phyloP scores from a whole-genome alignment of 78 protist species.

The Neovahlkampfia damariscottae region DNA sequence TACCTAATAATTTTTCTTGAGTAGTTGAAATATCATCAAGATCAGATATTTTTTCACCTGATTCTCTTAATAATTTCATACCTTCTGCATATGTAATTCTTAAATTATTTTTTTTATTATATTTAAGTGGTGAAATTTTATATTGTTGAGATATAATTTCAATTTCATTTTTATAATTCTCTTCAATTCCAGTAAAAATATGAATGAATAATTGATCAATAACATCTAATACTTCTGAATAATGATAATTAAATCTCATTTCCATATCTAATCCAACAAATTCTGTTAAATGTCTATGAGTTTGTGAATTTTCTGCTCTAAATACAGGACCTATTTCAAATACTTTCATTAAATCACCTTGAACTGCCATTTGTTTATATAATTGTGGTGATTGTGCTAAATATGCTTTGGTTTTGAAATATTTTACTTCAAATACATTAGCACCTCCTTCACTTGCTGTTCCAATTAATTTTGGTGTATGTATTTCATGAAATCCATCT shows the following conservation, averaged over 20 bases:
- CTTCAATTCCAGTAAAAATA: constrained; percentile 65
- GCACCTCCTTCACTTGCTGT: constrained; percentile 95
- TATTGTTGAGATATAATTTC: constrained; percentile 62
- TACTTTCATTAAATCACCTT: constrained; percentile 86
- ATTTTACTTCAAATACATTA: constrained; percentile 77
- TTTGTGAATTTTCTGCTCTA: constrained; percentile 92
- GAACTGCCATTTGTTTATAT: constrained; percentile 97
- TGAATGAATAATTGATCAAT: constrained; percentile 56
- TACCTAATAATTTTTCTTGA: constrained; percentile 82
- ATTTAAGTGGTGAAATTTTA: constrained; percentile 50
- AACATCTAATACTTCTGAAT: constrained; percentile 80
- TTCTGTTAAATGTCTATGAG: constrained; percentile 97
- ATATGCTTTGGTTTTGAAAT: constrained; percentile 66
- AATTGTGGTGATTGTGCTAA: constrained; percentile 98
- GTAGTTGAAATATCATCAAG: constrained; percentile 54
- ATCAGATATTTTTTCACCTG: constrained; percentile 43
- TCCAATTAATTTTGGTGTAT: constrained; percentile 91
- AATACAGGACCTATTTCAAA: constrained; percentile 96
- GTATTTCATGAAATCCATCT: constrained; percentile 83
- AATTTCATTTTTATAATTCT: constrained; percentile 37
- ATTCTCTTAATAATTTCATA: constrained; percentile 35
- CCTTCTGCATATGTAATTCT: constrained; percentile 49
- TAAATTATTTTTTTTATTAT: constrained; percentile 9
- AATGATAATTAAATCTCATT: constrained; percentile 85
- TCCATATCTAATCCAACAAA: constrained; percentile 98